Base-by-base conservation (phyloP, 208 protist species). In the Acanthamoeba culbertsoni region DNA sequence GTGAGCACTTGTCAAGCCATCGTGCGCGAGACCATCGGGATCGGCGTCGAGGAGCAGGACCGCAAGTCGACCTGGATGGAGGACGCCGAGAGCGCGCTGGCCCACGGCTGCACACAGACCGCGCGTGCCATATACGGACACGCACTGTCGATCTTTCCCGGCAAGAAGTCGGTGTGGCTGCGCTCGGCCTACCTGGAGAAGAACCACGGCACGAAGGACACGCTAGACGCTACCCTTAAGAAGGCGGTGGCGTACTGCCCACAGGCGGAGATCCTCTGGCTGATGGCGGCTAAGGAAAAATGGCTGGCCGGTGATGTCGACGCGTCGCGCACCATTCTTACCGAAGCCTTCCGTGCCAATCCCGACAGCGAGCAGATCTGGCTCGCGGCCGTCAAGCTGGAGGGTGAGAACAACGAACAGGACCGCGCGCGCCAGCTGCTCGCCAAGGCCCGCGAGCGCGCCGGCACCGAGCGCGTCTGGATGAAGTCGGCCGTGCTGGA, bases 351-450 rank as follows among this genome's bases (percentile, higher is more conserved):
- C 92, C 55, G 93, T 55, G 89, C 82, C 10, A 98, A 98, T 86
- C 91, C 95, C 12, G 91, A 96, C 71, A 96, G 93, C 51, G 98
- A 99, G 86, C 91, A 97, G n/a, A 98, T 99, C 37, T 99, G 97
- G 97, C 91, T 99, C 0, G 98, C 98, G 16, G 98, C 97, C 26
- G 96, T 98, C 18, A 98, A 99, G 90, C 96, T 99, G 33, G 98
- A 99, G 89, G 95, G 59, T 51, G 98, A 98, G 91, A 98, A 96
- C 71, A 95, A 95, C 93, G 94, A 98, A 84, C 88, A 95, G 33
- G 94, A 97, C 57, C 88, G 95, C 6, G 98, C 97, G 40, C 91
- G 96, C 43, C 35, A 23, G 26, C 51, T 98, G 31, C 97, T 98
- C 18, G 92, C 91, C 18, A 95, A 86, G 35, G 98, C 97, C 37